Conservation (phyloP, 352 stramenopile genomes). For the Pythium vanterpoolii region DNA sequence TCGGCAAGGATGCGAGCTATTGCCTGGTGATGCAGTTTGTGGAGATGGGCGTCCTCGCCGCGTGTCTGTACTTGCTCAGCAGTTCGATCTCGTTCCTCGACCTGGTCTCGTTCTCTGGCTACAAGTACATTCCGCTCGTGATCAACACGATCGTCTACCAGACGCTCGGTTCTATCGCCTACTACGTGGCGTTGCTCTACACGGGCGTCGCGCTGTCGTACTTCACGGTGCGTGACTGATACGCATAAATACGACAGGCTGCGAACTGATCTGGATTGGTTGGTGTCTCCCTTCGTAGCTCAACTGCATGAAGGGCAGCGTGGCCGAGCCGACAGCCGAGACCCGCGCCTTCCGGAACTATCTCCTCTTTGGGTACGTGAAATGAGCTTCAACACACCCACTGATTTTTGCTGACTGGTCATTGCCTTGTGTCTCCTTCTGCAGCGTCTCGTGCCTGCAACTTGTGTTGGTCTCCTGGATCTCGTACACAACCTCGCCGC, state of each 20-base stretch:
- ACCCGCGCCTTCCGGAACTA: slow-evolving; percentile 85
- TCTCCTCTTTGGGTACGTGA: slow-evolving; percentile 70
- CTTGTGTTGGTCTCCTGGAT: slow-evolving; percentile 82
- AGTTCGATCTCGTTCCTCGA: slow-evolving; percentile 94
- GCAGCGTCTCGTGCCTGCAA: slow-evolving; percentile 76
- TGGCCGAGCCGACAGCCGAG: slow-evolving; percentile 66
- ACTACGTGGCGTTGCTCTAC: slow-evolving; percentile 93
- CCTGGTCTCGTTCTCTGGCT: slow-evolving; percentile 96
- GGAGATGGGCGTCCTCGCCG: slow-evolving; percentile 91
- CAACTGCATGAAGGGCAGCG: slow-evolving; percentile 87
- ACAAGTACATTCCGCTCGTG: slow-evolving; percentile 99
- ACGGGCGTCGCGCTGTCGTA: slow-evolving; percentile 91
- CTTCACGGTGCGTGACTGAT: slow-evolving; percentile 85
- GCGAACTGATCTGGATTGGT: neutral
- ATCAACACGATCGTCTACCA: slow-evolving; percentile 93
- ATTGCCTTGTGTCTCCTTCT: neutral
- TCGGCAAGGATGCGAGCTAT: slow-evolving; percentile 91
- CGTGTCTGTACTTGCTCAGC: slow-evolving; percentile 94
- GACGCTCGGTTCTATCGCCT: slow-evolving; percentile 77
- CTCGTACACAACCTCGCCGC: slow-evolving; percentile 77
- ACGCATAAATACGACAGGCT: neutral
- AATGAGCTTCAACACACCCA: neutral
- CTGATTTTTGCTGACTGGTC: neutral
- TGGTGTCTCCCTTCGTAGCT: slow-evolving; percentile 47
- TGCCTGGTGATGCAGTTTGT: slow-evolving; percentile 89